A percentile compares a stretch with the other conserved stretches of the same genome.
phyloP scores from a whole-genome alignment of 1,139 yeast genomes.

The Suhomyces bokatorum region DNA sequence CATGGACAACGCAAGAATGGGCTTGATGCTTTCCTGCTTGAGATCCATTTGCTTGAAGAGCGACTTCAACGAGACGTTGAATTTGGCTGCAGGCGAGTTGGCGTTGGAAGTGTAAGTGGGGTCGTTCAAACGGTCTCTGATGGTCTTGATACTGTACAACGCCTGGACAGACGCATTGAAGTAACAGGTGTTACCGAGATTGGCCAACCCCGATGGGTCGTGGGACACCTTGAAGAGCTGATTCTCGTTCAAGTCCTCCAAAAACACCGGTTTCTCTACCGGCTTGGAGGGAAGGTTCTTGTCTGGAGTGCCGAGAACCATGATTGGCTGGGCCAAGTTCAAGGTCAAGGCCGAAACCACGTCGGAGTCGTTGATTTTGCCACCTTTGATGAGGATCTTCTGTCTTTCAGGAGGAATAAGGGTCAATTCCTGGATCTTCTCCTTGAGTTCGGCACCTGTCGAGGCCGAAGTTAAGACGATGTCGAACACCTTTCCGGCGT shows the following conservation, averaged over 20 bases:
- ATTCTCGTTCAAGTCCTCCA: conserved; percentile 65
- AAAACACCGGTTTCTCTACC: conserved; percentile 53
- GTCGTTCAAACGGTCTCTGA: conserved; percentile 36
- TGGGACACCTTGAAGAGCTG: conserved; percentile 39
- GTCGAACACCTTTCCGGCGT: conserved; percentile 81
- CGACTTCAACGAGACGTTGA: conserved; percentile 37
- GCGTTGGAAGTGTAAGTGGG: conserved; percentile 35
- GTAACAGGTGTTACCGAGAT: conserved; percentile 94
- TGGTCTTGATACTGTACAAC: conserved; percentile 64
- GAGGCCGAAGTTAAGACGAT: conserved; percentile 58
- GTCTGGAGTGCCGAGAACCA: conserved; percentile 93
- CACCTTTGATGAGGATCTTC: conserved; percentile 86
- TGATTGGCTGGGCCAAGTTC: conserved; percentile 66
- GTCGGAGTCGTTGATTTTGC: conserved; percentile 75
- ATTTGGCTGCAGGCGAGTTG: conserved; percentile 46
- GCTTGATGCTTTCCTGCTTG: conserved; percentile 49
- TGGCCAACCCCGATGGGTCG: conserved; percentile 80
- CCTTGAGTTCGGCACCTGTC: conserved; percentile 69
- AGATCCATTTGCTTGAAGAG: conserved; percentile 49
- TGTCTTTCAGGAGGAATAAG: conserved; percentile 86
- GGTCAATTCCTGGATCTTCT: conserved; percentile 69
- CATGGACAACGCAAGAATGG: conserved; percentile 57
- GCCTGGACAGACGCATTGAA: conserved; percentile 88
- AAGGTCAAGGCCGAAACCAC: conserved; percentile 51
- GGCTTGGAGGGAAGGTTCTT: conserved; percentile 63